Conservation (phyloP, 345 rosid genomes). For the Capsella bursapastoris region DNA sequence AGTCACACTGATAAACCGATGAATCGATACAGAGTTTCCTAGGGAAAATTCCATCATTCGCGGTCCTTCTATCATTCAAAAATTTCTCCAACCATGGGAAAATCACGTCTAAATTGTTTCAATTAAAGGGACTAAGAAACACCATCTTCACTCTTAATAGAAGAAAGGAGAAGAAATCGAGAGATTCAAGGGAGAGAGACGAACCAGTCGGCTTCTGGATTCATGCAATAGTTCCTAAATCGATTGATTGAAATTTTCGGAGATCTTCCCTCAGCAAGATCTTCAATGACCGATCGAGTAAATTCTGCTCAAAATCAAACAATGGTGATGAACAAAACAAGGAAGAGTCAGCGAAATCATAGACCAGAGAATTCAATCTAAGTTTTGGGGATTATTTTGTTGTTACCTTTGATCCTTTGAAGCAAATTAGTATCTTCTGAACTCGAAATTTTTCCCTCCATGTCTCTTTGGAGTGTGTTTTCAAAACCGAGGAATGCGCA, state of each 20-base stretch:
- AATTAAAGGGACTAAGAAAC: neutral
- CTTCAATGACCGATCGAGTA: slow-evolving; percentile 57
- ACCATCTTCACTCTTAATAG: neutral
- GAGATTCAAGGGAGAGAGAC: slow-evolving; percentile 12
- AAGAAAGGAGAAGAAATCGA: neutral
- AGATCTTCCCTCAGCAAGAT: slow-evolving; percentile 55
- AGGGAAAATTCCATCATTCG: neutral
- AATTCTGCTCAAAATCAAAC: slow-evolving; percentile 55
- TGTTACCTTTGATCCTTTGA: slow-evolving; percentile 60
- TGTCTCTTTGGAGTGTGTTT: slow-evolving; percentile 12
- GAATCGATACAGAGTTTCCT: neutral
- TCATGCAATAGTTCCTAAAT: slow-evolving; percentile 69
- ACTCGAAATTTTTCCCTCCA: slow-evolving; percentile 64
- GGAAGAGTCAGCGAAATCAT: slow-evolving; percentile 11
- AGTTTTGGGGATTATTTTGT: neutral
- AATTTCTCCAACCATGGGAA: neutral
- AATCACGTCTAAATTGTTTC: neutral
- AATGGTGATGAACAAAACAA: slow-evolving; percentile 6
- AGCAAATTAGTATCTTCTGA: slow-evolving; percentile 48
- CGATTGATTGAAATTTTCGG: slow-evolving; percentile 57
- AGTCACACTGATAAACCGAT: neutral
- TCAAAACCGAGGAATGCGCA: neutral
- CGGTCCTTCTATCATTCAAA: neutral
- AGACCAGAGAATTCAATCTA: neutral
- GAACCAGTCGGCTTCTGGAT: slow-evolving; percentile 58